phyloP scores from a whole-genome alignment of 1,284 basidiomycete species.

The Neonothopanus nambi region DNA sequence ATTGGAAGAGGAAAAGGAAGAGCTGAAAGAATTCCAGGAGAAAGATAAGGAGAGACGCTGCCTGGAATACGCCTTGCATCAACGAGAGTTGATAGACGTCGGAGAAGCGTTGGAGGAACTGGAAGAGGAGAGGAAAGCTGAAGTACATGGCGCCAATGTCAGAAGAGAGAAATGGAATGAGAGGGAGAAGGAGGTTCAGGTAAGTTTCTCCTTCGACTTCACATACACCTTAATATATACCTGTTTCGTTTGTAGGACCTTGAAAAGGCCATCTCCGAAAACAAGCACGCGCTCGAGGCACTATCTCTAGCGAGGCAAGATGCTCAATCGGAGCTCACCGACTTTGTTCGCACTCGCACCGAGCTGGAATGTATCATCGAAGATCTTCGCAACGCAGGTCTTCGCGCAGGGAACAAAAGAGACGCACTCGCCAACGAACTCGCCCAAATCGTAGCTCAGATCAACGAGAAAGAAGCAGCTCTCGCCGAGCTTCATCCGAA shows the following conservation, averaged over 20 bases:
- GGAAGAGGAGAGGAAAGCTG: slow-evolving; percentile 80
- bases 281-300: slow-evolving; percentile 72
- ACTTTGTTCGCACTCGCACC: slow-evolving; percentile 76
- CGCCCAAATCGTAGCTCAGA: slow-evolving; percentile 55
- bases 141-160: slow-evolving; percentile 83
- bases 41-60: slow-evolving; percentile 95
- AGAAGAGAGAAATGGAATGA: slow-evolving; percentile 80
- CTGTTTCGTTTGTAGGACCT: slow-evolving; percentile 53
- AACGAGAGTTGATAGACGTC: slow-evolving; percentile 89
- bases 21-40: slow-evolving; percentile 94
- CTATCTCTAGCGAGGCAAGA: slow-evolving; percentile 70
- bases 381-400: slow-evolving; percentile 71
- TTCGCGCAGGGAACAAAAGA: slow-evolving; percentile 62
- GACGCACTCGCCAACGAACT: slow-evolving; percentile 72
- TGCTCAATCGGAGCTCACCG: slow-evolving; percentile 74
- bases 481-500: slow-evolving; percentile 66
- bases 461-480: slow-evolving; percentile 62
- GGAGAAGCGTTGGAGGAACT: slow-evolving; percentile 80
- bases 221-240: neutral
- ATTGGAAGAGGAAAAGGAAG: slow-evolving; percentile 96
- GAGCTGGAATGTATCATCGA: slow-evolving; percentile 83
- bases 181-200: slow-evolving; percentile 83
- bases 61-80: slow-evolving; percentile 94
- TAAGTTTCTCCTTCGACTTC: slow-evolving; percentile 32
- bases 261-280: slow-evolving; percentile 73